phyloP scores from a whole-genome alignment of 2,329 filamentous ascomycete genomes.

The Zymoseptoria passerinii region DNA sequence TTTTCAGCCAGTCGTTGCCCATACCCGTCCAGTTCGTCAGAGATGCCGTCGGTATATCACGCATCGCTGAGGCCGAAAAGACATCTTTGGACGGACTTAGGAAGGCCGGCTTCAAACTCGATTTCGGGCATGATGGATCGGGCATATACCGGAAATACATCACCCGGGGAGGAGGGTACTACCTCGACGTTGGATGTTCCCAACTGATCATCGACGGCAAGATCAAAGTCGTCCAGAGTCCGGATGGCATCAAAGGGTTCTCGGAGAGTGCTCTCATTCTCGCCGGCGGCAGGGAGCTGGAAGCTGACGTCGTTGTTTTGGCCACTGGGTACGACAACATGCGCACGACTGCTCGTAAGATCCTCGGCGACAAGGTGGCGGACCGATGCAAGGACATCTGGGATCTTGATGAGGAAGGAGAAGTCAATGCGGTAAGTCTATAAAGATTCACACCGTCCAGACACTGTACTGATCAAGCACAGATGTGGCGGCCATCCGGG shows the following conservation, averaged over 20 bases:
- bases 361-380: conserved; percentile 55
- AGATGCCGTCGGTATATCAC: conserved; percentile 41
- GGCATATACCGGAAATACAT: conserved; percentile 57
- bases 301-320: conserved; percentile 54
- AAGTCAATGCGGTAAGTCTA: conserved; percentile 23
- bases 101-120: conserved; percentile 53
- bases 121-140: conserved; percentile 48
- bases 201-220: conserved; percentile 55
- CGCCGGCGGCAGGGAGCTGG: conserved; percentile 48
- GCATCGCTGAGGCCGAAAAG: conserved; percentile 28
- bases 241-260: conserved; percentile 46
- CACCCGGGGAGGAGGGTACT: conserved; percentile 60
- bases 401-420: conserved; percentile 34
- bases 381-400: conserved; percentile 46
- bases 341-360: conserved; percentile 51
- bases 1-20: conserved; percentile 51
- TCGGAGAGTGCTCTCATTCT: conserved; percentile 35
- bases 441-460: neutral
- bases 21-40: conserved; percentile 52
- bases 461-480: neutral
- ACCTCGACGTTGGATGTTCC: conserved; percentile 59
- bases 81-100: conserved; percentile 30
- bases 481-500: conserved; percentile 35
- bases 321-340: conserved; percentile 58
- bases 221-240: conserved; percentile 49